Conservation (phyloP, 495 filamentous ascomycete genomes). For the Podospora bellae-mahoneyi region DNA sequence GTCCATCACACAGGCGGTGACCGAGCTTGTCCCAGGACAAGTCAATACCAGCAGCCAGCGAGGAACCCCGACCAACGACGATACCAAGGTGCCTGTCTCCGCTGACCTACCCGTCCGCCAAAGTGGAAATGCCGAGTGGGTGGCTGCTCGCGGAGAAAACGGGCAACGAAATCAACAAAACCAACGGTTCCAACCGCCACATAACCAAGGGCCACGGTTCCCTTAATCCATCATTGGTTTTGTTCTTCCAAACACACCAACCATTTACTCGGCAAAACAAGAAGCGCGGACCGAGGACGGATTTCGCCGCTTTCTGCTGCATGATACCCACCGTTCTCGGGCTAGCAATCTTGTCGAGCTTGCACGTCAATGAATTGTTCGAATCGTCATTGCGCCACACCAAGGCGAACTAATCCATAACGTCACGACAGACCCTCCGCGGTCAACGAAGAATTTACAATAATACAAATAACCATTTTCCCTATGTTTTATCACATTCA, state of each 20-base stretch:
- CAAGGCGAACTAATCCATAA: slow-evolving; percentile 1
- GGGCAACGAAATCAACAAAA: slow-evolving; percentile 41
- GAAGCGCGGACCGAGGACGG: not conserved
- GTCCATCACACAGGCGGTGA: slow-evolving; percentile 61
- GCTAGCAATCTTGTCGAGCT: not conserved
- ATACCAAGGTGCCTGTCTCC: slow-evolving; percentile 46
- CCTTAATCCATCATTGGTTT: slow-evolving; percentile 16
- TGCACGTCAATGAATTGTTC: not conserved
- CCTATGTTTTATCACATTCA: not conserved
- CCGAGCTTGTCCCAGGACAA: slow-evolving; percentile 41
- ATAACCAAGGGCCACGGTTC: slow-evolving; percentile 31
- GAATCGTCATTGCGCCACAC: no score
- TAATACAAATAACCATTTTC: not conserved
- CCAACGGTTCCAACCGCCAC: slow-evolving; percentile 38
- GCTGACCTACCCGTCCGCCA: slow-evolving; percentile 55
- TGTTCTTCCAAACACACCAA: not conserved
- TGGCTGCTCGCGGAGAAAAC: slow-evolving; percentile 56
- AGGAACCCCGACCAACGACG: slow-evolving; percentile 32
- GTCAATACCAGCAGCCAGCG: slow-evolving; percentile 26
- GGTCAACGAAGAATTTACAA: not conserved
- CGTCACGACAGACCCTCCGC: not conserved
- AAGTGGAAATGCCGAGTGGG: slow-evolving; percentile 63
- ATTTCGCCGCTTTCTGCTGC: slow-evolving; percentile 4
- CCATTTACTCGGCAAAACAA: not conserved
- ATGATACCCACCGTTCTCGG: slow-evolving; percentile 13